phyloP scores from a whole-genome alignment of 805 yeast species.

The Metschnikowia noctiluminum region DNA sequence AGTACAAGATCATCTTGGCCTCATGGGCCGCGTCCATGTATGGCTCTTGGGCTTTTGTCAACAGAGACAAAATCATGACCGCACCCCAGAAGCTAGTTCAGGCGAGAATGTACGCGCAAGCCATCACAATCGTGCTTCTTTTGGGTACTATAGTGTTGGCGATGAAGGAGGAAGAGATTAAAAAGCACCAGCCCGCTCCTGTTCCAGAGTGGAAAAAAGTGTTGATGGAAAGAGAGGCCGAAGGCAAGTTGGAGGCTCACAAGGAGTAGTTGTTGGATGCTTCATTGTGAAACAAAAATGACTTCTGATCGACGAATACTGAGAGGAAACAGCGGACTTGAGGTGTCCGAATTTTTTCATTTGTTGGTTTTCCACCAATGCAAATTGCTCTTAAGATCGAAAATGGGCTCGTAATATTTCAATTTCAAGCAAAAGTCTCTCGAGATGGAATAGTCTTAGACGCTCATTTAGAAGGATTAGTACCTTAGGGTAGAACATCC shows the following conservation, averaged over 20 bases:
- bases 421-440: too few species aligned
- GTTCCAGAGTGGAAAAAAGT: slow-evolving; percentile 26
- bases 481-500: too few species aligned
- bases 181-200: slow-evolving; percentile 21
- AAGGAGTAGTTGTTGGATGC: not conserved
- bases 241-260: not conserved
- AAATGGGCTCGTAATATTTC: too few species aligned
- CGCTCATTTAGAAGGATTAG: too few species aligned
- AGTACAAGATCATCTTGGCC: slow-evolving; percentile 34
- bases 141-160: slow-evolving; percentile 27
- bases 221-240: slow-evolving; percentile 18
- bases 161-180: slow-evolving; percentile 25
- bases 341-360: too few species aligned
- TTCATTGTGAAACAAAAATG: too few species aligned
- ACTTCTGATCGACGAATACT: too few species aligned
- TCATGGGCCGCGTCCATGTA: slow-evolving; percentile 40
- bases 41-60: slow-evolving; percentile 28
- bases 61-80: slow-evolving; percentile 27
- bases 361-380: too few species aligned
- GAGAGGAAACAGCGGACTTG: too few species aligned
- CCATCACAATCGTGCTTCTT: slow-evolving; percentile 26
- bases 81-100: slow-evolving; percentile 27
- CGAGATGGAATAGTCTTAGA: too few species aligned
- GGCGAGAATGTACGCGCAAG: slow-evolving; percentile 31
- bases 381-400: too few species aligned